phyloP scores from a whole-genome alignment of 2,329 filamentous ascomycete genomes.

The Malbranchea zuffiana region DNA sequence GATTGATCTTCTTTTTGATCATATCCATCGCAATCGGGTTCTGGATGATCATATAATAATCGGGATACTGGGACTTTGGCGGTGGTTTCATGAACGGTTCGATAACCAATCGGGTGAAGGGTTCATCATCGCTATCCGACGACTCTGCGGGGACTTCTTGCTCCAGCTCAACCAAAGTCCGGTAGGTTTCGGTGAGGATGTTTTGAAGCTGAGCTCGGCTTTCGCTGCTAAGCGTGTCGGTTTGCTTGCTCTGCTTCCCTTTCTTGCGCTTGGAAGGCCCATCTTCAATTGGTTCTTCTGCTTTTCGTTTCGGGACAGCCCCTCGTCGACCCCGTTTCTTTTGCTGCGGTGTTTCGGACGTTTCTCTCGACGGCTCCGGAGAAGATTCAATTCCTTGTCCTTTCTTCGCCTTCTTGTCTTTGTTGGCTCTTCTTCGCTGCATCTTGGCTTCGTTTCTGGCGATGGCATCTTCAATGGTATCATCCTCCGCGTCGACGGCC shows the following conservation, averaged over 20 bases:
- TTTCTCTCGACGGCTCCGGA: slow-evolving; percentile 66
- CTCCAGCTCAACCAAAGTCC: slow-evolving; percentile 72
- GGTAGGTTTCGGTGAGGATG: slow-evolving; percentile 65
- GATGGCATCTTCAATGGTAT: slow-evolving; percentile 84
- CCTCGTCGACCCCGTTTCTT: slow-evolving; percentile 59
- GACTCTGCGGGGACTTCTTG: slow-evolving; percentile 52
- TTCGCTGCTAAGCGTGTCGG: slow-evolving; percentile 54
- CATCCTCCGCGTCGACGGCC: slow-evolving; percentile 93
- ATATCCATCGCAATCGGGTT: slow-evolving; percentile 93
- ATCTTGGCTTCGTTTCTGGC: slow-evolving; percentile 79
- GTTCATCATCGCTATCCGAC: slow-evolving; percentile 43
- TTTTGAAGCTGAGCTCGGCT: slow-evolving; percentile 69
- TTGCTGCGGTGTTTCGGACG: slow-evolving; percentile 66
- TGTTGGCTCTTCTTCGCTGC: slow-evolving; percentile 67
- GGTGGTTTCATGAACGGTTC: slow-evolving; percentile 89
- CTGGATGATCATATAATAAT: slow-evolving; percentile 90
- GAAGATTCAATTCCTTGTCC: slow-evolving; percentile 52
- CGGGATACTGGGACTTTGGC: slow-evolving; percentile 76
- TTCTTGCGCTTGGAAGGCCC: slow-evolving; percentile 68
- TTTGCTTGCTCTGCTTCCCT: slow-evolving; percentile 55
- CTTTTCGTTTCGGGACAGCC: slow-evolving; percentile 75
- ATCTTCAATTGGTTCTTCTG: slow-evolving; percentile 62
- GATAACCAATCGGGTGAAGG: slow-evolving; percentile 67
- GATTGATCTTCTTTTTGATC: slow-evolving; percentile 91
- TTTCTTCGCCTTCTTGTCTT: slow-evolving; percentile 47